Base-by-base conservation (phyloP, 768 basidiomycete species). In the Tricholoma sp. region DNA sequence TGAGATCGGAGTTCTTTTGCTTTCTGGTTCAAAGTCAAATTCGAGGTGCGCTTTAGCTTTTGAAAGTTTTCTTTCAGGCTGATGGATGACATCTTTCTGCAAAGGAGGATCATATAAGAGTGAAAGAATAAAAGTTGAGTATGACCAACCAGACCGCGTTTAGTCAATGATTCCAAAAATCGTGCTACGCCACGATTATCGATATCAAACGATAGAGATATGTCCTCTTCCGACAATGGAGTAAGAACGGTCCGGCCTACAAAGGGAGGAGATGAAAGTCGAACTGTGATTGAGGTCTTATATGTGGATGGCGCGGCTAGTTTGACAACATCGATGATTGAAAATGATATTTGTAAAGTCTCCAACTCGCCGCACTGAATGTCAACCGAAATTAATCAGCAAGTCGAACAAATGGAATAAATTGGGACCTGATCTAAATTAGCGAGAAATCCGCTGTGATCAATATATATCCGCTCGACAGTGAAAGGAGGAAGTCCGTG, bases 391-490 rank as follows among this genome's bases (percentile, higher is more conserved):
- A 31, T 50, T 9, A 29, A n/a, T 14, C 18, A 39, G 41, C 14
- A 37, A 51, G 10, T 1, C 24, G 34, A 35, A n/a, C 16, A 35
- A 52, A 59, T 54, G 22, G 18, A 37, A 18, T 1, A 35, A 10
- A 14, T 32, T 50, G 16, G 31, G 63, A 76, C 75, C 66, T 76
- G 66, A 35, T 76, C 68, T 19, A 85, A 69, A 58, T 83, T 86
- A 1, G 70, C 78, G n/a, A 82, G 64, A 58, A 88, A 77, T 3
- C 70, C 72, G 47, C 68, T 73, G 24, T 71, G 73, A 58, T 88
- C 85, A 50, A 83, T 64, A 61, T 80, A 82, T 49, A 87, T 59
- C 27, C 79, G 73, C 56, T 81, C 79, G 0, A 75, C 66, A 2
- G 67, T 64, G 50, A 74, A 74, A 39, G 72, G 61, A 35, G 64